A percentile compares a stretch with the other conserved stretches of the same genome.
Evolutionary conservation across 495 filamentous ascomycete genomes (phyloP).

Genomic region (Aspergillus heteromorphus): DNA sequence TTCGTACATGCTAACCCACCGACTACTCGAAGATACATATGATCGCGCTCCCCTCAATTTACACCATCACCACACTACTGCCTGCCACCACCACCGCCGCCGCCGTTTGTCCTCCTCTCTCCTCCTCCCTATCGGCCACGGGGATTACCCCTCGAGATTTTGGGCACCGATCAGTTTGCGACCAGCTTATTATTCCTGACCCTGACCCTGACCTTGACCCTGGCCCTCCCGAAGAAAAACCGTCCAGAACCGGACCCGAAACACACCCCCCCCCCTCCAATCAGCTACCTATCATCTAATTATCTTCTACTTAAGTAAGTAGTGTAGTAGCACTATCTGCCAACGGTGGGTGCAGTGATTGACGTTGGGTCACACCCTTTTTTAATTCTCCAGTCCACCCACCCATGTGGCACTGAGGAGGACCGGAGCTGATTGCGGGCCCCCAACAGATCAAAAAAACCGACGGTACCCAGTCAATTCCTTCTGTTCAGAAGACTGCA

Average conservation of each 20-base stretch:
- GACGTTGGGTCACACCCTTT: neutral
- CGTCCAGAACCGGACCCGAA: slow-evolving; percentile 5
- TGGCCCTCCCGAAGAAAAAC: slow-evolving; percentile 6
- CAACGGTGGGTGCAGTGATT: neutral
- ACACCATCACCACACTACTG: neutral
- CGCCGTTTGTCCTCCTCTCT: neutral
- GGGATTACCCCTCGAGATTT: slow-evolving; percentile 7
- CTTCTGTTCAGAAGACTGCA: neutral
- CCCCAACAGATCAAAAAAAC: neutral
- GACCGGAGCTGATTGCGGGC: slow-evolving; percentile 8
- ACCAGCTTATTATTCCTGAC: neutral
- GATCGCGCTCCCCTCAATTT: neutral
- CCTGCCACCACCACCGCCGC: neutral
- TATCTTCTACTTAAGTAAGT: neutral
- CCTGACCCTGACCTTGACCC: no score
- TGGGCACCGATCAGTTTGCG: slow-evolving; percentile 18
- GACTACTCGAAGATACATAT: no score
- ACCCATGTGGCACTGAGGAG: slow-evolving; percentile 11
- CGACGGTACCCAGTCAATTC: neutral
- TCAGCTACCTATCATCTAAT: no score
- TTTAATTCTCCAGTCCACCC: neutral
- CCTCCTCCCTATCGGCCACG: neutral
- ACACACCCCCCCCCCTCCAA: no score
- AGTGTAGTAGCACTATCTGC: neutral
- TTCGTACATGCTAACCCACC: no score